Percentiles rank a stretch among this genome's conserved stretches.
Evolutionary conservation across 768 basidiomycete genomes (phyloP).

Genomic region (Pisolithus sp.): DNA sequence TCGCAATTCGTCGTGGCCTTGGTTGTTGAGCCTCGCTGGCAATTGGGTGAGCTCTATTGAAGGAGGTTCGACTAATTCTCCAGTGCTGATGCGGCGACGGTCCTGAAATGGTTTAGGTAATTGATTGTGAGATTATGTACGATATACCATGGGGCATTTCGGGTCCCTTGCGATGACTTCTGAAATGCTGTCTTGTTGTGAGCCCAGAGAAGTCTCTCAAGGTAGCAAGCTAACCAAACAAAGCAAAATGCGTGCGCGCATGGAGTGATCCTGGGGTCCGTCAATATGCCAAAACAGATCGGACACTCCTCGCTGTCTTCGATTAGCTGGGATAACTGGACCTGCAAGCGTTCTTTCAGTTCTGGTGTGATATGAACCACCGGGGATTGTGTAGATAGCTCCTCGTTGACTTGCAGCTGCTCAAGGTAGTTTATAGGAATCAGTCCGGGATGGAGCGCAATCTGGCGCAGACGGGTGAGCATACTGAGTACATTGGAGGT

Average conservation of each 20-base stretch:
- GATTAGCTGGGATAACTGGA: slow-evolving; percentile 53
- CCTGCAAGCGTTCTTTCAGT: slow-evolving; percentile 51
- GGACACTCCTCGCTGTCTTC: slow-evolving; percentile 85
- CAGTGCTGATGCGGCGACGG: slow-evolving; percentile 51
- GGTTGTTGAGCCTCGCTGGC: slow-evolving; percentile 31
- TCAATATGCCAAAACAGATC: slow-evolving; percentile 56
- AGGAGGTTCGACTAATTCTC: slow-evolving; percentile 57
- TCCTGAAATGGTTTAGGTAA: slow-evolving; percentile 42
- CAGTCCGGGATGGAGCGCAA: slow-evolving; percentile 73
- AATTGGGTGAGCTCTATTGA: slow-evolving; percentile 66
- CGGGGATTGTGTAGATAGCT: slow-evolving; percentile 15
- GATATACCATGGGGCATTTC: slow-evolving; percentile 74
- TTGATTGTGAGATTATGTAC: background rate
- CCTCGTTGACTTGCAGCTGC: slow-evolving; percentile 37
- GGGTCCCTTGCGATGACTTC: slow-evolving; percentile 64
- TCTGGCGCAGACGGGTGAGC: slow-evolving; percentile 81
- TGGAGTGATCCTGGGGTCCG: slow-evolving; percentile 64
- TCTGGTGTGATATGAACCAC: slow-evolving; percentile 42
- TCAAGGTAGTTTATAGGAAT: slow-evolving; percentile 68
- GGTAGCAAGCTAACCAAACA: slow-evolving; percentile 43
- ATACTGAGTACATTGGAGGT: slow-evolving; percentile 70
- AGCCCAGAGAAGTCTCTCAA: slow-evolving; percentile 1
- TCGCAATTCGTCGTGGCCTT: slow-evolving; percentile 33
- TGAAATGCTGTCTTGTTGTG: slow-evolving; percentile 42
- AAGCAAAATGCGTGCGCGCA: slow-evolving; percentile 73